phyloP scores from a whole-genome alignment of 768 basidiomycete genomes.

The Naganishia vaughanmartiniae region DNA sequence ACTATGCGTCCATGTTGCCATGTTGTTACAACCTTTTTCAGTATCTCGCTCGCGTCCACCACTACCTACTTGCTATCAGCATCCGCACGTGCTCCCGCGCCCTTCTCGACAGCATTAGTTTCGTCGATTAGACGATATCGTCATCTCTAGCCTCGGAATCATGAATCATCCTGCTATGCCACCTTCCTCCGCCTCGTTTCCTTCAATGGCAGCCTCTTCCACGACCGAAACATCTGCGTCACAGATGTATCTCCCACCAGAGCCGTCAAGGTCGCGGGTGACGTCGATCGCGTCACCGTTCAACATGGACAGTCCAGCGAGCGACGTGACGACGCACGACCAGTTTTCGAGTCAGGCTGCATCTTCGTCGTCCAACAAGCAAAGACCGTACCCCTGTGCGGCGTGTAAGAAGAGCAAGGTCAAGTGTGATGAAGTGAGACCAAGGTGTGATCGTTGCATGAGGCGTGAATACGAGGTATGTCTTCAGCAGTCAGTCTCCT shows the following conservation, averaged over 20 bases:
- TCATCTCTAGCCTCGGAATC: too few species aligned
- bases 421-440: conserved; percentile 24
- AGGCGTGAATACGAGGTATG: conserved; percentile 11
- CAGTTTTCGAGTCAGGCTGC: neutral
- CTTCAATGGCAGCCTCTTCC: neutral
- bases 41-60: conserved; percentile 10
- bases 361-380: neutral
- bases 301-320: neutral
- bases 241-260: neutral
- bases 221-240: neutral
- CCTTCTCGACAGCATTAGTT: neutral
- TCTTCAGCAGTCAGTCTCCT: neutral
- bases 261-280: neutral
- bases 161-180: neutral
- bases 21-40: neutral
- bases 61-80: neutral
- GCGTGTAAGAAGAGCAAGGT: conserved; percentile 27
- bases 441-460: conserved; percentile 8
- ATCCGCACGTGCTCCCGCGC: neutral
- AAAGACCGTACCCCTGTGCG: conserved; percentile 11
- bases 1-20: too few species aligned
- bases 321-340: neutral
- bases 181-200: neutral
- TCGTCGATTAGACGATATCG: conserved; percentile 1
- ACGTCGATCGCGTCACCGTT: neutral